phyloP scores from a whole-genome alignment of 371 early-diverging fungal genomes.

The Zychaea mexicana region DNA sequence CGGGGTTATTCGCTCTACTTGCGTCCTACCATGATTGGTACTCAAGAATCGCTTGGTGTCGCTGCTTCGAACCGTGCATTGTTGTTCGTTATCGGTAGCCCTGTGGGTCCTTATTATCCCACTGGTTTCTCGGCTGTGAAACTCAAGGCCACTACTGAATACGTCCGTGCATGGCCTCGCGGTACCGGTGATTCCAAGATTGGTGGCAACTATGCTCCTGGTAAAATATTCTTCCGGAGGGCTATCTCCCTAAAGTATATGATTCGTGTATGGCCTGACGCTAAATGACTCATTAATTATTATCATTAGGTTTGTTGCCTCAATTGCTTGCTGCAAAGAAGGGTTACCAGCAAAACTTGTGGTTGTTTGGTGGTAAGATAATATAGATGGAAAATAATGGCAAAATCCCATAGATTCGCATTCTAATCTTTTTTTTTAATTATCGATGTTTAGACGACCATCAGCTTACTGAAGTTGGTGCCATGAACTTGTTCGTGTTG shows the following conservation, averaged over 20 bases:
- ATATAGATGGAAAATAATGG: background rate
- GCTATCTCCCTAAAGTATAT: no score
- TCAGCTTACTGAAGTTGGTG: constrained; percentile 93
- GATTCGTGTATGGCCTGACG: background rate
- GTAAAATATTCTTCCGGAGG: constrained; percentile 19
- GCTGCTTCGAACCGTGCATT: constrained; percentile 75
- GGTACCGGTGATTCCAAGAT: constrained; percentile 95
- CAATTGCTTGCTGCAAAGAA: constrained; percentile 83
- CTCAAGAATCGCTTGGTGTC: constrained; percentile 81
- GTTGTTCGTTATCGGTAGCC: constrained; percentile 90
- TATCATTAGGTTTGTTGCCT: constrained; percentile 69
- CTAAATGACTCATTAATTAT: background rate
- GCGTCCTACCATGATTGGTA: constrained; percentile 95
- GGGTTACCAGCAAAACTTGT: constrained; percentile 93
- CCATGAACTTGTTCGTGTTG: constrained; percentile 94
- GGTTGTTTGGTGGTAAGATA: constrained; percentile 80
- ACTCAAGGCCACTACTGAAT: constrained; percentile 82
- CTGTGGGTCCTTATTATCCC: constrained; percentile 97
- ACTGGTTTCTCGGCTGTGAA: constrained; percentile 91
- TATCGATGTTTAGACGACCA: constrained; percentile 52
- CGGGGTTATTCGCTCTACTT: constrained; percentile 94
- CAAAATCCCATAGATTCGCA: background rate
- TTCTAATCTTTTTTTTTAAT: constrained; percentile 1
- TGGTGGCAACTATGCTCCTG: constrained; percentile 83
- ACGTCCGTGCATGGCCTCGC: constrained; percentile 96